Percentiles rank a stretch among this genome's conserved stretches.
Conservation (phyloP, 805 yeast genomes). For the Monosporozyma solicola region DNA sequence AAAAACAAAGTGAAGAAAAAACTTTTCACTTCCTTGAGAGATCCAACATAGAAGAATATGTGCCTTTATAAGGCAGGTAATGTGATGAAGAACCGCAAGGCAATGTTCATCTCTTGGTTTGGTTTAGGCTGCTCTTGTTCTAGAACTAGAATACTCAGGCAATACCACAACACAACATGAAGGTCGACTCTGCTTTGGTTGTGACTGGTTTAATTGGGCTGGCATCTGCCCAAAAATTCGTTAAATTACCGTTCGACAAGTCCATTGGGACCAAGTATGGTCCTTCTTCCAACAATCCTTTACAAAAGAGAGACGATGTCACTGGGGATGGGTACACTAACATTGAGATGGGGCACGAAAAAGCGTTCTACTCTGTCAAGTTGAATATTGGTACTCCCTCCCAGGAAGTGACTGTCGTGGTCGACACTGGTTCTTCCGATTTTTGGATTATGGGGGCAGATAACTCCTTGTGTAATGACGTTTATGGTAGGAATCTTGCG, state of each 20-base stretch:
- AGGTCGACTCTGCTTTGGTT: background rate
- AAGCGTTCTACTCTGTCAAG: constrained; percentile 38
- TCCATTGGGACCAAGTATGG: background rate
- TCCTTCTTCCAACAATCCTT: background rate
- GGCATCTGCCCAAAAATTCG: constrained; percentile 1
- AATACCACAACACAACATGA: background rate
- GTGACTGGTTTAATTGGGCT: background rate
- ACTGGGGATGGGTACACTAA: background rate
- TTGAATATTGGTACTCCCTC: constrained; percentile 48
- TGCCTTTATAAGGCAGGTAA: too few relatives aligned
- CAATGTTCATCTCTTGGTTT: too few relatives aligned
- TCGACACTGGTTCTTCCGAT: constrained; percentile 74
- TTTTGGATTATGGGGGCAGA: constrained; percentile 41
- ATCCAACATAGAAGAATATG: too few relatives aligned
- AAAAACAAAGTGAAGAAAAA: too few relatives aligned
- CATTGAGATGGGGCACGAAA: constrained; percentile 28
- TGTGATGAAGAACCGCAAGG: too few relatives aligned
- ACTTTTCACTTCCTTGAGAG: too few relatives aligned
- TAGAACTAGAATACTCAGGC: background rate
- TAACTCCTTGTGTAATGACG: constrained; percentile 29
- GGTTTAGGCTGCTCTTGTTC: background rate
- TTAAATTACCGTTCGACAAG: constrained; percentile 2
- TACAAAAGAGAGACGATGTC: constrained; percentile 1
- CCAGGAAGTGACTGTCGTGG: constrained; percentile 44
- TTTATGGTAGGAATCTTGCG: background rate